These are phyloP conservation scores for Blastobotrys chiropterorum DNA, from an alignment of 805 yeast species.

Conservation along the genomic window DNA sequence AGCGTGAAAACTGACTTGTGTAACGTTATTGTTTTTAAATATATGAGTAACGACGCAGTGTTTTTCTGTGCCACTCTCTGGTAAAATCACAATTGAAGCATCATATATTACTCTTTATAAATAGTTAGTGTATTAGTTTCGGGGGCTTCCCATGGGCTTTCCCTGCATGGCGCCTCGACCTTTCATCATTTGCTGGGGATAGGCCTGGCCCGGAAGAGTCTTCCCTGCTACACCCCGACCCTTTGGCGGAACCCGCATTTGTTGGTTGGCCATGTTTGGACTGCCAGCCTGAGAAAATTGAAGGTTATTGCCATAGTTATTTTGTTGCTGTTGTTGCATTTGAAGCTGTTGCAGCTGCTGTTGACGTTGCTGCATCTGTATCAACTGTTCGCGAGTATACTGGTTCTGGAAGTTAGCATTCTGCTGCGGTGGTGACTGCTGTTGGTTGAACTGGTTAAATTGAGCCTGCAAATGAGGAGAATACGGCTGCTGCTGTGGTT, in stretches of 20 bases:
- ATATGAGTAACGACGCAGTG: no score
- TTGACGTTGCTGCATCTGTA: slow-evolving; percentile 7
- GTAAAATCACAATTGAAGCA: no score
- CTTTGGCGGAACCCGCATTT: neutral
- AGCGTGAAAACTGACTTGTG: neutral
- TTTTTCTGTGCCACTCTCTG: no score
- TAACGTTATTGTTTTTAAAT: neutral
- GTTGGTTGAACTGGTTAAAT: neutral
- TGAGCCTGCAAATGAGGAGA: slow-evolving; percentile 8
- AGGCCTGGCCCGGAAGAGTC: neutral
- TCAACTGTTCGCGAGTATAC: slow-evolving; percentile 3
- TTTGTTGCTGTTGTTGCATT: neutral
- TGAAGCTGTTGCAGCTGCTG: neutral
- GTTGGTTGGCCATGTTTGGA: neutral
- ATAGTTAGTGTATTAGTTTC: no score
- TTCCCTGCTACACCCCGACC: neutral
- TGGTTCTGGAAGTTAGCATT: neutral
- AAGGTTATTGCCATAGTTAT: neutral
- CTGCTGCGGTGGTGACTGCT: neutral
- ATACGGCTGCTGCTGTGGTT: slow-evolving; percentile 25
- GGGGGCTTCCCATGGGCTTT: neutral
- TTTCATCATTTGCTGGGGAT: neutral
- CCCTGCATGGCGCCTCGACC: neutral
- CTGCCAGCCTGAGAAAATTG: neutral
- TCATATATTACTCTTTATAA: no score